These are phyloP conservation scores for Sporothrix phasma DNA, from an alignment of 2,329 filamentous ascomycete species.

Conservation along the genomic window DNA sequence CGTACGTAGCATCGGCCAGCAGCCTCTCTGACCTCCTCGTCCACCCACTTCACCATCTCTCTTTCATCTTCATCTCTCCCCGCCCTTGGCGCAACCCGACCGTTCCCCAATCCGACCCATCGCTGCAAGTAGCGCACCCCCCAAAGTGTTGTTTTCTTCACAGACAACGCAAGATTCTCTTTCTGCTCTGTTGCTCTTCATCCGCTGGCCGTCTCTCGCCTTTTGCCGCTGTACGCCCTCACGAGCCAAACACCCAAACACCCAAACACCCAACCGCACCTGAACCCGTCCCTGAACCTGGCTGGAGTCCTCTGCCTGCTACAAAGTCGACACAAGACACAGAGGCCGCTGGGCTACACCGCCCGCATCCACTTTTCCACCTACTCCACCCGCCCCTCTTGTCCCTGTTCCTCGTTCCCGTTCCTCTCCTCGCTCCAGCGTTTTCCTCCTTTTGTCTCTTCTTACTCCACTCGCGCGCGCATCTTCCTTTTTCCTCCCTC, in stretches of 20 bases:
- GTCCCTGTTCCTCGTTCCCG: background rate
- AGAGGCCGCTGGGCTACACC: background rate
- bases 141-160: background rate
- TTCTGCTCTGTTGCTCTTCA: background rate
- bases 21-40: background rate
- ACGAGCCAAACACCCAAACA: background rate
- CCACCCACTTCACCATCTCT: background rate
- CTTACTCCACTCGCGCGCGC: constrained; percentile 11
- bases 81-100: constrained; percentile 1
- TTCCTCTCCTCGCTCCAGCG: background rate
- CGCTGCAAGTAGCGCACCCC: background rate
- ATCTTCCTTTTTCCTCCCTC: constrained; percentile 3
- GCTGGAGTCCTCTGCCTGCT: background rate
- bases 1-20: background rate
- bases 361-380: background rate
- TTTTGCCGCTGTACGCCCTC: background rate
- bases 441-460: constrained; percentile 2
- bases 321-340: background rate
- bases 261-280: background rate
- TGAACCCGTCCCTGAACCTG: constrained; percentile 15
- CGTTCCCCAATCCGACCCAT: background rate
- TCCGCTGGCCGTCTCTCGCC: background rate
- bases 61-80: background rate
- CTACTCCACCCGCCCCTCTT: background rate
- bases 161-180: too few species aligned